Base-by-base conservation (phyloP, 805 yeast species). In the Allodekkera sacchari region DNA sequence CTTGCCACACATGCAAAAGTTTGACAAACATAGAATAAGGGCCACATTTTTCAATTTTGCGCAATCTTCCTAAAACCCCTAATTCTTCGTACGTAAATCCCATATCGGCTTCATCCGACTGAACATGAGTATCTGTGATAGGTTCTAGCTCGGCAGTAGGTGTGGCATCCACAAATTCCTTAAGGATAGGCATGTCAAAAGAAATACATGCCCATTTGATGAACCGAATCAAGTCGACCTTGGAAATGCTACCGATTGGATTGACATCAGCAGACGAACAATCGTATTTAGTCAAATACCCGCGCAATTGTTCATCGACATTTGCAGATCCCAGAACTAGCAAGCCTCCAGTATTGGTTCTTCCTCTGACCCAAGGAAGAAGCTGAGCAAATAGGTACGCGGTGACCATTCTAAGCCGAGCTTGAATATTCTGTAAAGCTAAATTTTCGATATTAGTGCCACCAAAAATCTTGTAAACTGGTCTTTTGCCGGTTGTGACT, bases 81-180 rank as follows among this genome's bases (percentile, higher is more conserved):
- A 92, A 68, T 52, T 92, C 98, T 42, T 88, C 94, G 49, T 92
- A 92, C 0, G 96, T 83, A 80, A 94, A 82, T 2, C 99, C 99
- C 99, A 92, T 92, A 52, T 92, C 99, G 10, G 74, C 77, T 57
- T 92, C 99, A 55, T 92, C 99, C 20, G 94, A 82, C 57, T 92
- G 99, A 11, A 89, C 94, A 47, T 92, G 89, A 35, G 75, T 68
- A 42, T 81, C 77, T 0, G 98, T 92, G 33, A 85, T 89, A 22
- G 99, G 99, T 50, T 92, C 99, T 31, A 92, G 69, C 54, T 92
- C 99, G 1, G 99, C 99, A 0, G 98, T 89, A 19, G 99, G 99
- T 0, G 92, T 81, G 0, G 99, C 99, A 44, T 71, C 75, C 28
- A 92, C 63, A 53, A 94, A 92, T 7, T 77, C 81, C 27, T 68